Evolutionary conservation across 2,329 filamentous ascomycete species (phyloP), one percentile per base, ranked within the genome.

Genomic region (Claviceps quebecensis): DNA sequence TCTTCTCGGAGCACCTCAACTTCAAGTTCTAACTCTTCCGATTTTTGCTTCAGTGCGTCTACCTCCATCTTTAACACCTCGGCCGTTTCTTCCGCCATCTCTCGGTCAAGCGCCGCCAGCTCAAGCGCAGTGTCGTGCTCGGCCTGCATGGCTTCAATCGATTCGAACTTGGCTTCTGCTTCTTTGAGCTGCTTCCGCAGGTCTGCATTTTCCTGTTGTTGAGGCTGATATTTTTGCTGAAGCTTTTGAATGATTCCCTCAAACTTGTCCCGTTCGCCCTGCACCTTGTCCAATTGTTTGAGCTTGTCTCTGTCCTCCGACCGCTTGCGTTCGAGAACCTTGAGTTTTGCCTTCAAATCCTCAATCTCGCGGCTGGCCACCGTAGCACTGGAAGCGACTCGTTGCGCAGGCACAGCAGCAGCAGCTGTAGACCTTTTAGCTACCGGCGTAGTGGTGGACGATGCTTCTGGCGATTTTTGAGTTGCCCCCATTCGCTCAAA

Each of bases 1-100:
- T 98, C 93, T 59, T 93, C 87, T 40, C 81, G 78, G 14, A 96
- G 68, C 39, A 97, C 83, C 45, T 97, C 91, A 1, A 91, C 76
- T 63, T 98, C 91, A 9, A 96, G 72, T 59, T 93, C 83, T 7
- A 95, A 72, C 65, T 97, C 90, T 64, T 97, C 90, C 1, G 81
- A 69, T 61, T 83, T 88, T 53, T 78, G 71, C 60, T 87, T 87
- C 50, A 95, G 66, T 2, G 80, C 76, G 39, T 95, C 86, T 23
- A 94, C 71, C 62, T 98, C 90, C 1, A 79, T 76, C 64, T 89
- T 93, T 48, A 85, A 73, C 17, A 84, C 81, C 58, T 97, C 93
- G 0, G 87, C 84, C 44, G 83, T 88, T 67, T 96, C 91, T 66
- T 98, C 90, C 0, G 93, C 93, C 86, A 97, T 95, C 66, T 98